phyloP scores from a whole-genome alignment of 169 alveolate species.

The Babesia divergens region DNA sequence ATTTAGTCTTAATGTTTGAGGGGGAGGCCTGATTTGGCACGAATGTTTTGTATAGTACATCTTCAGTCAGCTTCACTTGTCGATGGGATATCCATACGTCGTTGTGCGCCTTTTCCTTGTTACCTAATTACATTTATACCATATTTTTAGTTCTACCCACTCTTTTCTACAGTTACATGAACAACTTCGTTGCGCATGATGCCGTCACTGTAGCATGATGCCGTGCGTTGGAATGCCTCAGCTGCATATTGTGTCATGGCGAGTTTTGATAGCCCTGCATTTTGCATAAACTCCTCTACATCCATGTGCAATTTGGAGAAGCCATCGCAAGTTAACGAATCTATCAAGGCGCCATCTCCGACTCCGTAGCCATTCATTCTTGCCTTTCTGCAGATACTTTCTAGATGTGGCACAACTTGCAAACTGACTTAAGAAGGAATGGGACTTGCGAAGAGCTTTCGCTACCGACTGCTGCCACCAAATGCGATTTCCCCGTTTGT shows the following conservation, averaged over 20 bases:
- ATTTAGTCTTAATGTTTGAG: not conserved
- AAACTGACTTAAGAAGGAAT: slow-evolving; percentile 48
- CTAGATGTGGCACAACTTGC: not conserved
- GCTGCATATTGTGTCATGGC: slow-evolving; percentile 63
- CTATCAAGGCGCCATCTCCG: slow-evolving; percentile 61
- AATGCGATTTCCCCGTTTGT: slow-evolving; percentile 58
- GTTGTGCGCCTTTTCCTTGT: slow-evolving; percentile 19
- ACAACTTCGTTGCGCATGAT: slow-evolving; percentile 67
- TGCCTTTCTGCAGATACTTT: slow-evolving; percentile 14
- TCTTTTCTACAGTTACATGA: slow-evolving; percentile 53
- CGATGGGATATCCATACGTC: slow-evolving; percentile 39
- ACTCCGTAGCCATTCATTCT: slow-evolving; percentile 61
- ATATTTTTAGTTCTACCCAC: slow-evolving; percentile 2
- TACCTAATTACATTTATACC: slow-evolving; percentile 24
- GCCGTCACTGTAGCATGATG: slow-evolving; percentile 69
- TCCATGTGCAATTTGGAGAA: slow-evolving; percentile 42
- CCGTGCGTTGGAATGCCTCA: slow-evolving; percentile 60
- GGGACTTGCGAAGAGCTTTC: slow-evolving; percentile 72
- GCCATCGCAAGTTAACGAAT: slow-evolving; percentile 60
- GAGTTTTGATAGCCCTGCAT: slow-evolving; percentile 53
- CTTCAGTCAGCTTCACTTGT: slow-evolving; percentile 16
- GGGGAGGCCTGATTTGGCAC: not conserved
- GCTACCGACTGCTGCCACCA: slow-evolving; percentile 55
- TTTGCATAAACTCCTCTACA: slow-evolving; percentile 49
- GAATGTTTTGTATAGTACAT: not conserved